phyloP scores from a whole-genome alignment of 768 basidiomycete genomes.

The Lentinus tigrinus region DNA sequence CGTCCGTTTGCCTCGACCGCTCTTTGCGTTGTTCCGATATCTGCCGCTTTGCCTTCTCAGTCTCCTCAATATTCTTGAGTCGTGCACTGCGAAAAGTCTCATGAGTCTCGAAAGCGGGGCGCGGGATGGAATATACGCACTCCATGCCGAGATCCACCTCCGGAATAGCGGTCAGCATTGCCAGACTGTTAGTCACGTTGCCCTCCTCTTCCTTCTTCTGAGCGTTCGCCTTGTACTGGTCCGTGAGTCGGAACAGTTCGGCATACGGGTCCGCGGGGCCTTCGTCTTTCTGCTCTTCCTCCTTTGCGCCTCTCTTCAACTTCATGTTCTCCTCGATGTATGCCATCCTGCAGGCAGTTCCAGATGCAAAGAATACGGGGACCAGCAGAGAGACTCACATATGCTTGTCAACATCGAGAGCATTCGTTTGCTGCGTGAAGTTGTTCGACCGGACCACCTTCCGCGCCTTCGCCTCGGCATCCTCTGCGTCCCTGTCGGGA shows the following conservation, averaged over 20 bases:
- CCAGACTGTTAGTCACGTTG: constrained; percentile 87
- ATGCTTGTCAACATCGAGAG: constrained; percentile 95
- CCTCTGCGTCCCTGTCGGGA: constrained; percentile 53
- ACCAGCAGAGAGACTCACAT: constrained; percentile 59
- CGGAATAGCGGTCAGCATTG: constrained; percentile 97
- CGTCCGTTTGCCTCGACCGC: constrained; percentile 47
- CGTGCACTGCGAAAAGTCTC: constrained; percentile 56
- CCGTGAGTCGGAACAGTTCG: constrained; percentile 71
- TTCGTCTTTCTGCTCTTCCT: constrained; percentile 44
- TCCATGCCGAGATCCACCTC: constrained; percentile 99
- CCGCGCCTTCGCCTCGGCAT: constrained; percentile 69
- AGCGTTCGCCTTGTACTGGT: constrained; percentile 57
- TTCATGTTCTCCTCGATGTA: constrained; percentile 95
- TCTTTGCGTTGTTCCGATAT: constrained; percentile 75
- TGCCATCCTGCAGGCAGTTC: constrained; percentile 70
- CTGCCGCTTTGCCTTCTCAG: constrained; percentile 90
- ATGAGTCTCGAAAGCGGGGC: neutral
- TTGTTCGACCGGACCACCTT: constrained; percentile 81
- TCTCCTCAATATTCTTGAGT: constrained; percentile 94
- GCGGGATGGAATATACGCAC: constrained; percentile 48
- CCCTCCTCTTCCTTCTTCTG: constrained; percentile 67
- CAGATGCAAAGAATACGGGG: neutral
- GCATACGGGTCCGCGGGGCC: constrained; percentile 69
- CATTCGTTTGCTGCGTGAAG: constrained; percentile 97
- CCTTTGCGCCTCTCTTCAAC: constrained; percentile 58